Base-by-base conservation (phyloP, 139 green algal genomes). In the Ettlia oleoabundans region DNA sequence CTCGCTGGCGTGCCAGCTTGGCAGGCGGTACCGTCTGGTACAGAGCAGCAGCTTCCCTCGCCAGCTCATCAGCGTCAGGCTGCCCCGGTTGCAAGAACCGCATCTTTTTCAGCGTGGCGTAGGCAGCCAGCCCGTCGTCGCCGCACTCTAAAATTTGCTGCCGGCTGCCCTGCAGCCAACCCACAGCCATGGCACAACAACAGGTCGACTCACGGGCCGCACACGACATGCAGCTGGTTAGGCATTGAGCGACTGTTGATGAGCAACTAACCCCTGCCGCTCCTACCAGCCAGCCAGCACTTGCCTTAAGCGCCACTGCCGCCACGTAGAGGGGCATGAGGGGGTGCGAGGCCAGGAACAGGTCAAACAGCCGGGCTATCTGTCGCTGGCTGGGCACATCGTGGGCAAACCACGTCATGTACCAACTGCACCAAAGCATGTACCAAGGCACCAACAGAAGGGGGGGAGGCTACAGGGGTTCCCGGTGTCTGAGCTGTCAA, bases 331-430 rank as follows among this genome's bases (percentile, higher is more conserved):
- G 87, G 18, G 95, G 94, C 92, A 97, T 95, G 42, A 97, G 88
- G 3, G 95, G 95, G 88, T 97, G 95, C 5, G 88, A 87, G 2
- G 95, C 76, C 21, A 98, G 83, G 76, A 98, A 97, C 21, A 97
- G 87, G 88, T 98, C 95, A 78, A 97, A 98, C 24, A 98, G 89
- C 21, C 95, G 89, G 15, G 89, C 86, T 0, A 86, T 85, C 40
- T 92, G 64, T 13, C 78, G 41, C 85, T 95, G 85, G 35, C 55
- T 61, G 24, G 78, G 74, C 43, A 96, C 78, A 69, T 95, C 90
- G 84, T 97, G 94, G 0, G 93, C 86, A 86, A 97, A 98, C 95
- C 95, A 98, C 30, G 95, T 98, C 71, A 98, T 94, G 70, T 91
- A 82, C 92, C 92, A 95, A 71, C 82, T 88, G 30, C 73, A 93